Conservation (phyloP, 2,329 filamentous ascomycete species). For the Hypoxylon sp. region DNA sequence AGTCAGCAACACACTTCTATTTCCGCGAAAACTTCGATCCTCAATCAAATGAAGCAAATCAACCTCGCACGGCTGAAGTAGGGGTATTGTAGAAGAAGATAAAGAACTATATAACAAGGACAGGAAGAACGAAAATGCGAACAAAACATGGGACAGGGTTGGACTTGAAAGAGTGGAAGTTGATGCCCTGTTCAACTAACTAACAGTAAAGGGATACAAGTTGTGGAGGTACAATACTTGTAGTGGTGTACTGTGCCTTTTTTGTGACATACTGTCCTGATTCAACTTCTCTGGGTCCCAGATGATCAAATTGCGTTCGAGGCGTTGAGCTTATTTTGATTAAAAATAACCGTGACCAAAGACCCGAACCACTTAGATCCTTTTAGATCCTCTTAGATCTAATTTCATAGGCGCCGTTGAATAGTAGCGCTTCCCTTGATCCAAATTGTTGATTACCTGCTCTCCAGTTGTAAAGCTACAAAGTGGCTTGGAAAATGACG, state of each 20-base stretch:
- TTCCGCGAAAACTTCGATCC: slow-evolving; percentile 5
- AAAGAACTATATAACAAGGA: slow-evolving; percentile 17
- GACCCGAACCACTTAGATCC: not conserved
- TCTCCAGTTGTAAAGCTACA: slow-evolving; percentile 10
- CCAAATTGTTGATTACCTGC: slow-evolving; percentile 30
- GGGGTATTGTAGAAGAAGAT: slow-evolving; percentile 24
- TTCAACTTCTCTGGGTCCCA: slow-evolving; percentile 2
- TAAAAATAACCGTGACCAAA: slow-evolving; percentile 19
- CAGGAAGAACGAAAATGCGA: slow-evolving; percentile 24
- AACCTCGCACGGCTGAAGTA: slow-evolving; percentile 1
- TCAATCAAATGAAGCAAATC: slow-evolving; percentile 12
- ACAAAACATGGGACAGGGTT: slow-evolving; percentile 20
- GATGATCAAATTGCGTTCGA: slow-evolving; percentile 24
- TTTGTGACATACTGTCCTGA: slow-evolving; percentile 14
- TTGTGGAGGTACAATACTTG: not conserved
- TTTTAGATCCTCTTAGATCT: slow-evolving; percentile 15
- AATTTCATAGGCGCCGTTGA: slow-evolving; percentile 23
- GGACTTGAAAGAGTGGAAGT: slow-evolving; percentile 21
- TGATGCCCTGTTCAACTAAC: slow-evolving; percentile 12
- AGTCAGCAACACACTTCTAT: slow-evolving; percentile 34
- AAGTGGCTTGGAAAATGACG: slow-evolving; percentile 47
- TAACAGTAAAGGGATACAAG: not conserved
- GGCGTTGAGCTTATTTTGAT: slow-evolving; percentile 33
- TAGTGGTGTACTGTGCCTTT: slow-evolving; percentile 23
- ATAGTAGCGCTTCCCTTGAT: slow-evolving; percentile 19